phyloP scores from a whole-genome alignment of 2,329 filamentous ascomycete species.

The Drechslera avenae region DNA sequence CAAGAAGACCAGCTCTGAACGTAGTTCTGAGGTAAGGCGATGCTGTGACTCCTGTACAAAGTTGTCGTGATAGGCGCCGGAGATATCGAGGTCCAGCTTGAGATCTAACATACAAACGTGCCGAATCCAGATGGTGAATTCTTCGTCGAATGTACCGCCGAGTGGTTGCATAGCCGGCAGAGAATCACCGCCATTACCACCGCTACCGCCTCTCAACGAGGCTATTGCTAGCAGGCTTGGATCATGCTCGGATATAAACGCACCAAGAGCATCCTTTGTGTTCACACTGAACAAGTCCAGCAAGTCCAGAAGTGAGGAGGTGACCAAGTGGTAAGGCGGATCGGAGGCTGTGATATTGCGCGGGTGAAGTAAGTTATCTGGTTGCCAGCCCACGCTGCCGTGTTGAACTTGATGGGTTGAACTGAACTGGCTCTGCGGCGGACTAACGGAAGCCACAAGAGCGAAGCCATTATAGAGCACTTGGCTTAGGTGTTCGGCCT shows the following conservation, averaged over 20 bases:
- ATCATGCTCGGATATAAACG: neutral
- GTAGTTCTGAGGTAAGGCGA: no score
- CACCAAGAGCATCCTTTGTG: neutral
- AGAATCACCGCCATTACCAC: constrained; percentile 13
- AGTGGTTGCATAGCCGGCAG: no score
- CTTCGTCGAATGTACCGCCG: no score
- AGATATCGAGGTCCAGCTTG: no score
- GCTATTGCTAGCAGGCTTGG: constrained; percentile 1
- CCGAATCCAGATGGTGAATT: no score
- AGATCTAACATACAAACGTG: no score
- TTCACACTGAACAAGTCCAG: neutral
- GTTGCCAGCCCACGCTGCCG: constrained; percentile 12
- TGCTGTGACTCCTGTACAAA: no score
- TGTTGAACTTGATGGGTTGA: constrained; percentile 7
- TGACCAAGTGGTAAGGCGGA: neutral
- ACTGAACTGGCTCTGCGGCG: constrained; percentile 7
- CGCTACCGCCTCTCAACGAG: constrained; percentile 21
- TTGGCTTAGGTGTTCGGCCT: constrained; percentile 33
- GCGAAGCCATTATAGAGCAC: constrained; percentile 27
- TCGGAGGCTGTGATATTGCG: constrained; percentile 17
- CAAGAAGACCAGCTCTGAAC: no score
- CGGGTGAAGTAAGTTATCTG: constrained; percentile 8
- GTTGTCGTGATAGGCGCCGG: no score
- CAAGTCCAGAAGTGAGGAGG: neutral
- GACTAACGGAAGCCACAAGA: neutral